Percentiles rank a stretch among this genome's conserved stretches.
Conservation (phyloP, 768 basidiomycete genomes). For the Lactarius quietus region DNA sequence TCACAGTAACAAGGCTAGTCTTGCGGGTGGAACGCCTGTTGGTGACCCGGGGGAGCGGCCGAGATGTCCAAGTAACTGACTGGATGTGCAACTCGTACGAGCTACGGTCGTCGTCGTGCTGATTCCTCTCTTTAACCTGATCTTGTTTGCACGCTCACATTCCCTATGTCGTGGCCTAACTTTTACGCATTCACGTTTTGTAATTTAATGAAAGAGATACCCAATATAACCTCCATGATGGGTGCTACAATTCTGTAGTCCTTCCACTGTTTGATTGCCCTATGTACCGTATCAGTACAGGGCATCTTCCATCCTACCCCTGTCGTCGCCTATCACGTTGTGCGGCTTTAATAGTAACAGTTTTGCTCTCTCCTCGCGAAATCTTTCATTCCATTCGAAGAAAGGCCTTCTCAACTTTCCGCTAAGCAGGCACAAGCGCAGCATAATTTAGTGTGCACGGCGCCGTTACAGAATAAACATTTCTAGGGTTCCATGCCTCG, state of each 20-base stretch:
- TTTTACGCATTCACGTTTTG: neutral
- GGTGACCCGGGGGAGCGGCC: neutral
- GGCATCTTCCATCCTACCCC: neutral
- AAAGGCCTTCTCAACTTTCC: neutral
- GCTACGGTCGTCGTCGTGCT: neutral
- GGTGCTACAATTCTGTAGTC: neutral
- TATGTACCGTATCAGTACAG: neutral
- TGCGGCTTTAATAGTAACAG: neutral
- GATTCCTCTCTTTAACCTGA: neutral
- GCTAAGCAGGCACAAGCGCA: neutral
- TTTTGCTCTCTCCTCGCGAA: neutral
- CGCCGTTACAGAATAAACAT: no score
- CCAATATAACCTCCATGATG: neutral
- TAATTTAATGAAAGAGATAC: neutral
- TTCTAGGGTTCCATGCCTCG: neutral
- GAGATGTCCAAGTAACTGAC: neutral
- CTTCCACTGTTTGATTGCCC: neutral
- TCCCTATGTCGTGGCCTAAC: neutral
- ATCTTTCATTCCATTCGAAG: neutral
- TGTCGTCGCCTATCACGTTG: neutral
- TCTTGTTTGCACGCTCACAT: neutral
- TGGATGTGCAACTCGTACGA: constrained; percentile 19
- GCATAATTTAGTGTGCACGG: no score
- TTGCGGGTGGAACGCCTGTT: constrained; percentile 20
- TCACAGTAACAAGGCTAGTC: constrained; percentile 14